Percentiles rank a stretch among this genome's conserved stretches.
Conservation (phyloP, 345 rosid species). For the Gossypium anomalum region DNA sequence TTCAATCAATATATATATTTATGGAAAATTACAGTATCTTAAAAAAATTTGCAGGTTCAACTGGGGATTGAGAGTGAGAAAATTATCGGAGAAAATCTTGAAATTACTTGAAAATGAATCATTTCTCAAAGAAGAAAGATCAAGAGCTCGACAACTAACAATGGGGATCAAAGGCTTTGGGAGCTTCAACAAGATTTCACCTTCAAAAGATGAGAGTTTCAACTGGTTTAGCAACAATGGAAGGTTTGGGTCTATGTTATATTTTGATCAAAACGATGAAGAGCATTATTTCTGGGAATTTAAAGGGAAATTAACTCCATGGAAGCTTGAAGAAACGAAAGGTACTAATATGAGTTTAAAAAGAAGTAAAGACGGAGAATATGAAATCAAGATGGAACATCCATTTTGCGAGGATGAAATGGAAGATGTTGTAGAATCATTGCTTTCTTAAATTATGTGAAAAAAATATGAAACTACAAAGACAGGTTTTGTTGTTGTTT, state of each 20-base stretch:
- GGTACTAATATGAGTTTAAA: background rate
- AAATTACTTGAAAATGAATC: constrained; percentile 43
- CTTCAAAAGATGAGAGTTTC: constrained; percentile 4
- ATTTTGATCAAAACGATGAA: constrained; percentile 5
- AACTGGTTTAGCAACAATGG: background rate
- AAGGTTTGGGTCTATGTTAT: constrained; percentile 25
- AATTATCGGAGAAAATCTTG: constrained; percentile 39
- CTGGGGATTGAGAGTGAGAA: constrained; percentile 54
- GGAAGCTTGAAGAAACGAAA: background rate
- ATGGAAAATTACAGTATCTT: background rate
- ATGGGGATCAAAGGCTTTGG: constrained; percentile 52
- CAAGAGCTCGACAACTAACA: constrained; percentile 42
- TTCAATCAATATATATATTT: no score
- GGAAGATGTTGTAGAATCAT: constrained; percentile 6
- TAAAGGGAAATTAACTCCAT: background rate
- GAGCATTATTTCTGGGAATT: constrained; percentile 4
- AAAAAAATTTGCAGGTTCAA: constrained; percentile 36
- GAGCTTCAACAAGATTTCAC: constrained; percentile 10
- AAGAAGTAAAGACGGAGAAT: background rate
- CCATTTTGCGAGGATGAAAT: constrained; percentile 13
- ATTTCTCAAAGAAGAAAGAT: constrained; percentile 47
- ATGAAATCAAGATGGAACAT: background rate
- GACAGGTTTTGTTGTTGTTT: no score
- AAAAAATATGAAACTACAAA: background rate
- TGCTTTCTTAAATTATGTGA: background rate